Conservation (phyloP, 441 rosid genomes). For the Pelargonium citronellum region DNA sequence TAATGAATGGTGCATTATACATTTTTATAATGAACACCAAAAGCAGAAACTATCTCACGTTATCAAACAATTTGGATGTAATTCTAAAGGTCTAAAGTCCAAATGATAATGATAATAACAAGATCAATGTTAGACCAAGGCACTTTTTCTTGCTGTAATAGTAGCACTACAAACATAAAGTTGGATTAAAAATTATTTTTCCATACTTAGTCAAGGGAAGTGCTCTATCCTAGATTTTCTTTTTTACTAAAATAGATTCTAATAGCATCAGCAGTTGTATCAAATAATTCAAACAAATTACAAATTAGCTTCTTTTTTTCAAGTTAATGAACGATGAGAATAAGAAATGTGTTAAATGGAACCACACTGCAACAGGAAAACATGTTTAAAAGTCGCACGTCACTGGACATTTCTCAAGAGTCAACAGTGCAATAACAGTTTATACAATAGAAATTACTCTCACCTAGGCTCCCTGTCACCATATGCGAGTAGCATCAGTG, state of each 20-base stretch:
- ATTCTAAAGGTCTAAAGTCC: background rate
- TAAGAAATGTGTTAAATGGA: background rate
- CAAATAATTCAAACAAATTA: background rate
- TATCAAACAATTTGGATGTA: background rate
- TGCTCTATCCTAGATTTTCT: background rate
- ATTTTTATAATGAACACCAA: background rate
- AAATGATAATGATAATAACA: background rate
- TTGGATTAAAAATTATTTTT: background rate
- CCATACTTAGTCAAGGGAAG: background rate
- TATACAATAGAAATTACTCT: slow-evolving; percentile 20
- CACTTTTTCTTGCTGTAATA: background rate
- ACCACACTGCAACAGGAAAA: slow-evolving; percentile 1
- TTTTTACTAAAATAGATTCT: background rate
- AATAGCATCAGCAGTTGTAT: background rate
- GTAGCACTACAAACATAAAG: background rate
- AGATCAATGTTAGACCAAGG: background rate
- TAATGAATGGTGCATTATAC: background rate
- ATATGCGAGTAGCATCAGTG: slow-evolving; percentile 74
- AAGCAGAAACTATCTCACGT: background rate
- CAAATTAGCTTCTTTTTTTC: background rate
- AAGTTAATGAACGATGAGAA: background rate
- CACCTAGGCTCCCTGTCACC: slow-evolving; percentile 96
- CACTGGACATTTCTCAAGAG: background rate
- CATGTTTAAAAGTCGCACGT: background rate
- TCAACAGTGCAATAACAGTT: background rate